A percentile compares a stretch with the other conserved stretches of the same genome.
phyloP scores from a whole-genome alignment of 179 eudicot genomes.

The Beta macrorhiza region DNA sequence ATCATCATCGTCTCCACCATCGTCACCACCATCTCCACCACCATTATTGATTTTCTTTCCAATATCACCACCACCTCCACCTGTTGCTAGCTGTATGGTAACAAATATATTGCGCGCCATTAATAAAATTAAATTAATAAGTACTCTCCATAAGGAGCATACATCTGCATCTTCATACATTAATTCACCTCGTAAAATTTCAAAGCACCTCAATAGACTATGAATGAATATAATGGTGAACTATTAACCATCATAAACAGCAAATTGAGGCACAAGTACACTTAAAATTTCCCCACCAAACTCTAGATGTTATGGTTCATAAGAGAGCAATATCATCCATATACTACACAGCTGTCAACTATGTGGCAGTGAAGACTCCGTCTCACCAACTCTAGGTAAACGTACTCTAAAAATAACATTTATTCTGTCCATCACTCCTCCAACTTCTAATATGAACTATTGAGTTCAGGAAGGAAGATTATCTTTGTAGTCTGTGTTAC shows the following conservation, averaged over 20 bases:
- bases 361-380: not conserved
- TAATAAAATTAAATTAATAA: not conserved
- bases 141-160: not conserved
- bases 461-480: not conserved
- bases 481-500: no score
- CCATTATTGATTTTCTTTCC: constrained; percentile 75
- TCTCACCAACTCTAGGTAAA: not conserved
- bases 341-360: not conserved
- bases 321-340: not conserved
- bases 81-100: constrained; percentile 56
- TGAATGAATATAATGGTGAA: not conserved
- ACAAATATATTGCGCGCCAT: not conserved
- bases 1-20: constrained; percentile 92
- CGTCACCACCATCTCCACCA: constrained; percentile 98
- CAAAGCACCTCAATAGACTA: not conserved
- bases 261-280: not conserved
- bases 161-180: not conserved
- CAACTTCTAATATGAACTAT: not conserved
- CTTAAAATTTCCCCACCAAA: not conserved
- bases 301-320: not conserved
- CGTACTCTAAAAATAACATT: not conserved
- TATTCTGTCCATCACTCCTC: not conserved
- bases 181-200: not conserved
- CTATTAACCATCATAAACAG: not conserved
- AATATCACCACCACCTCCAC: constrained; percentile 88